Evolutionary conservation across 257 asterid species (phyloP).

Genomic region (Nicotiana paniculata): DNA sequence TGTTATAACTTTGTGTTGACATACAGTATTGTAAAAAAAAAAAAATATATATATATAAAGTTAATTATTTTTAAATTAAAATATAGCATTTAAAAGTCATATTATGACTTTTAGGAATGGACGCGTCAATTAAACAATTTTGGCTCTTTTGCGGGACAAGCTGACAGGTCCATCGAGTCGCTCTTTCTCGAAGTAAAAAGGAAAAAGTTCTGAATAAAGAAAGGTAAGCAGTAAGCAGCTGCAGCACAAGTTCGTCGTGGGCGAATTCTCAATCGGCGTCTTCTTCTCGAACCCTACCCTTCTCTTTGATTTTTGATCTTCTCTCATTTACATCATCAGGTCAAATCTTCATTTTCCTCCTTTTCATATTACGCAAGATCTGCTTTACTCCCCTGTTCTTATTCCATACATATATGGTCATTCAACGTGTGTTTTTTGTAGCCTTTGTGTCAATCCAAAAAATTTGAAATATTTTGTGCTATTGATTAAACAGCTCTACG

Average conservation of each 20-base stretch:
- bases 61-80: too few species aligned
- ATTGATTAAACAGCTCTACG: conserved; percentile 22
- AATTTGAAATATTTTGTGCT: neutral
- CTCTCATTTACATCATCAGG: neutral
- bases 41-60: too few species aligned
- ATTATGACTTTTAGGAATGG: too few species aligned
- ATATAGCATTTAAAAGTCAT: too few species aligned
- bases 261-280: neutral
- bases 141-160: neutral
- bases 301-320: neutral
- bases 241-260: neutral
- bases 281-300: neutral
- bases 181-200: neutral
- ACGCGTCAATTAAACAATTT: too few species aligned
- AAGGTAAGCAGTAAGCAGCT: neutral
- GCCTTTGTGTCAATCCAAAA: neutral
- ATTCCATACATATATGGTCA: neutral
- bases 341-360: neutral
- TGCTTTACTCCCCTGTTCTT: neutral
- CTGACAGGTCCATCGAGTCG: neutral
- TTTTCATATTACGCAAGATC: neutral
- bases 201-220: neutral
- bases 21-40: too few species aligned
- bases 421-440: neutral
- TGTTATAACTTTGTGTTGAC: too few species aligned